Evolutionary conservation across 495 filamentous ascomycete species (phyloP).

Genomic region (Xylaria castorea): DNA sequence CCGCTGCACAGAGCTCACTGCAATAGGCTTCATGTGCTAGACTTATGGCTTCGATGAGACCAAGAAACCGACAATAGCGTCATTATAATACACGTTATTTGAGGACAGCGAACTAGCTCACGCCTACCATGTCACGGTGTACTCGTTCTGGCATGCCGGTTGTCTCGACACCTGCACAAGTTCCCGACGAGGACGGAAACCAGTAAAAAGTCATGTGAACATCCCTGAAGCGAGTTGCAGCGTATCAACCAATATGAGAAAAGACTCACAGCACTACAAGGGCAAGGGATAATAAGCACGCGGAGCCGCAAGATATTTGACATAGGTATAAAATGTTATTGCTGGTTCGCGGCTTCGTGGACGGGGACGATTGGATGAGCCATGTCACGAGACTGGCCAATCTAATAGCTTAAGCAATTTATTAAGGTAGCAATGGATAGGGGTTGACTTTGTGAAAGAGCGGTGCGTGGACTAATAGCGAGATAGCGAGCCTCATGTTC

Average conservation of each 20-base stretch:
- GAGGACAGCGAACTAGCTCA: not conserved
- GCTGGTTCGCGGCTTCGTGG: slow-evolving; percentile 20
- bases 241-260: not conserved
- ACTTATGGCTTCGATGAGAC: not conserved
- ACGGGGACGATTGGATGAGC: slow-evolving; percentile 12
- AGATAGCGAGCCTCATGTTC: slow-evolving; percentile 17
- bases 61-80: not conserved
- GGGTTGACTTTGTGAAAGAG: not conserved
- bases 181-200: not conserved
- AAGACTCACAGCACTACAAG: not conserved
- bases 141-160: not conserved
- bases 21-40: slow-evolving; percentile 1
- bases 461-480: not conserved
- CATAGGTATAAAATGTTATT: not conserved
- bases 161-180: not conserved
- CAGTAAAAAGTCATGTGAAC: slow-evolving; percentile 15
- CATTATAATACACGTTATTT: not conserved
- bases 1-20: not conserved
- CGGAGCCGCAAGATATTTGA: slow-evolving; percentile 18
- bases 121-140: not conserved
- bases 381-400: not conserved
- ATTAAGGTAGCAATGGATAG: not conserved
- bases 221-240: not conserved
- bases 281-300: not conserved
- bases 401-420: not conserved